Conservation (phyloP, 768 basidiomycete species). For the Phanerochaete carnosa region DNA sequence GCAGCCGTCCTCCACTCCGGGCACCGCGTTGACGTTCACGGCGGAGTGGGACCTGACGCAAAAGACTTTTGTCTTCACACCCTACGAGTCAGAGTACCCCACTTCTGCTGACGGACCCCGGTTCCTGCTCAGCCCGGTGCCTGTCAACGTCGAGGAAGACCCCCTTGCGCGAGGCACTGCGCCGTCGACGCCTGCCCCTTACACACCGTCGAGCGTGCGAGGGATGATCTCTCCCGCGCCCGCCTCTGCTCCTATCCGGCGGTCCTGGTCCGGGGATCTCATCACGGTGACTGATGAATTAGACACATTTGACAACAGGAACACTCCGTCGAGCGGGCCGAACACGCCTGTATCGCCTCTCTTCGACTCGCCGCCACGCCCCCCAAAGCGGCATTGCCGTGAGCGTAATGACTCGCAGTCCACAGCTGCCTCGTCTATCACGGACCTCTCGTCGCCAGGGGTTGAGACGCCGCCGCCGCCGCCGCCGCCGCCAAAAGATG, state of each 20-base stretch:
- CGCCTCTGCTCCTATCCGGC: background rate
- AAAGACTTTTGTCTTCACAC: constrained; percentile 24
- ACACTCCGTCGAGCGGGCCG: background rate
- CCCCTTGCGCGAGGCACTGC: background rate
- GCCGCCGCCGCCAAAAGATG: background rate
- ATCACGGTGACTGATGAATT: background rate
- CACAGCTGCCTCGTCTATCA: constrained; percentile 14
- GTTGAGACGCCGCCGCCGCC: background rate
- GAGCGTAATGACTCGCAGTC: constrained; percentile 14
- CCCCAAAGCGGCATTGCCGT: constrained; percentile 10
- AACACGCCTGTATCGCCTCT: constrained; percentile 10
- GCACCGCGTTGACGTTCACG: constrained; percentile 27
- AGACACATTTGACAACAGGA: background rate
- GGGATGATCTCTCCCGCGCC: background rate
- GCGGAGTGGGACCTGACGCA: constrained; percentile 27
- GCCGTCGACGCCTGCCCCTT: background rate
- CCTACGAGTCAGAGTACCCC: constrained; percentile 17
- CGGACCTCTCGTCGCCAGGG: background rate
- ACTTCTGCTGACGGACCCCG: constrained; percentile 4
- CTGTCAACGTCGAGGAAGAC: constrained; percentile 22
- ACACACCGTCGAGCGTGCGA: background rate
- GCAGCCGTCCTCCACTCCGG: constrained; percentile 6
- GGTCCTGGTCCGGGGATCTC: background rate
- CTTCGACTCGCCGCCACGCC: constrained; percentile 1
- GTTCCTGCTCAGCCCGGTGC: constrained; percentile 17